Base-by-base conservation (phyloP, 148 eudicot species). In the Diospyros kaki region DNA sequence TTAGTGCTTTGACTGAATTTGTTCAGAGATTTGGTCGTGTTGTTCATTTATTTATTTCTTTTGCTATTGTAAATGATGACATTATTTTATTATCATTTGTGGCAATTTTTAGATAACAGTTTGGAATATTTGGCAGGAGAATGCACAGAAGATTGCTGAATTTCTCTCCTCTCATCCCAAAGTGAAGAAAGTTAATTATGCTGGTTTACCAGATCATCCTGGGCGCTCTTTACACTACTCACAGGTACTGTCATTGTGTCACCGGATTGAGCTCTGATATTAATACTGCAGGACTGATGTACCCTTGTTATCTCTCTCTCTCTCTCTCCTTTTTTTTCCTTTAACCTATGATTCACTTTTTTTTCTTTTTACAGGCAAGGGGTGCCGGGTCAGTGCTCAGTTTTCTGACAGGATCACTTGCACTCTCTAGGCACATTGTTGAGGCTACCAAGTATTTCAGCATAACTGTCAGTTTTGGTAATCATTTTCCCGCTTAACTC, bases 301-400 rank as follows among this genome's bases (percentile, higher is more conserved):
- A 4, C 4, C 18, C 58, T 15, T 41, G 15, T 52, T 28, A 43
- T 13, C 4, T 10, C 64, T 11, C 15, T 51, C 9, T 39, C 14
- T 39, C 18, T 3, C 14, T n/a, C n/a, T n/a, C n/a, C n/a, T 1
- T 5, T 3, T 1, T 58, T 28, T 73, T 51, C 15, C 3, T n/a
- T 46, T 43, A 11, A 45, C 65, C 62, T 50, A 5, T 63, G 28
- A 63, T 75, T 28, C 17, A 66, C 10, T 66, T 62, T 54, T 54
- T 28, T 28, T 28, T 28, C 28, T 28, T 28, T 28, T 80, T 85
- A 58, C 94, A 96, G 99, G 94, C 99, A 4, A 96, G 85, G 80
- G 99, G 99, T 82, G 99, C 99, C 42, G 99, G 99, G 72, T 88
- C 99, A 56, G 99, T 96, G 69, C 90, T 96, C 59, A 96, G 99